phyloP scores from a whole-genome alignment of 2,329 filamentous ascomycete genomes.

The Aspergillus unguis region DNA sequence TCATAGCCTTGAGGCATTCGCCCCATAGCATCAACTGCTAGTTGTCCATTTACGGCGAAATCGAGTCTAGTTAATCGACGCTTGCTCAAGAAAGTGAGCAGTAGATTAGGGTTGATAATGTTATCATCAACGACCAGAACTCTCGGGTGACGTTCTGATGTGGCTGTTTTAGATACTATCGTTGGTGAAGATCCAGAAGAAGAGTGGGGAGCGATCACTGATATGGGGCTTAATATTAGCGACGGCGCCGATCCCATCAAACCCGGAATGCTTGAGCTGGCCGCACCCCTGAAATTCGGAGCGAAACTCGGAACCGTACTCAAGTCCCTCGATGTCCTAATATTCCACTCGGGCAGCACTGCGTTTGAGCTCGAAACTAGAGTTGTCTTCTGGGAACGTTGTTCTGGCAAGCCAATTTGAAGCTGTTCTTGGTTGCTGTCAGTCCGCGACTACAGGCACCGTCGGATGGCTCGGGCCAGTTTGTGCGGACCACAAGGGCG shows the following conservation, averaged over 20 bases:
- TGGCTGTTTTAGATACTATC: not conserved
- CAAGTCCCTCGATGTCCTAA: not conserved
- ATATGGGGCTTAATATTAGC: too few relatives aligned
- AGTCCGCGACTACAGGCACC: slow-evolving; percentile 24
- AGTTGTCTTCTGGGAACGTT: not conserved
- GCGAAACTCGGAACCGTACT: not conserved
- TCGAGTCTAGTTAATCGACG: slow-evolving; percentile 33
- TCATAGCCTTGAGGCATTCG: slow-evolving; percentile 35
- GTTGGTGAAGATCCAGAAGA: slow-evolving; percentile 2
- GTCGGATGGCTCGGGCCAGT: slow-evolving; percentile 36
- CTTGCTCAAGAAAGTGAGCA: slow-evolving; percentile 44
- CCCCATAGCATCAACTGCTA: slow-evolving; percentile 43
- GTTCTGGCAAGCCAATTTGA: too few relatives aligned
- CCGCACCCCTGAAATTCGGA: slow-evolving; percentile 8
- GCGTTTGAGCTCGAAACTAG: not conserved
- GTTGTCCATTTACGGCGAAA: slow-evolving; percentile 43
- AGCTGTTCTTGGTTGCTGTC: too few relatives aligned
- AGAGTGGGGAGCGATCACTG: slow-evolving; percentile 11
- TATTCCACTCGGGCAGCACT: not conserved
- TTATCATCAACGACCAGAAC: slow-evolving; percentile 48
- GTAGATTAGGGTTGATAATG: slow-evolving; percentile 44
- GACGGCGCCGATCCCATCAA: not conserved
- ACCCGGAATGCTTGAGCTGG: not conserved
- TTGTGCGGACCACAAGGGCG: slow-evolving; percentile 43
- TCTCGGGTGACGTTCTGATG: slow-evolving; percentile 20